Evolutionary conservation across 2,329 filamentous ascomycete species (phyloP), one percentile per base, ranked within the genome.

Genomic region (Epichloe bromicola): DNA sequence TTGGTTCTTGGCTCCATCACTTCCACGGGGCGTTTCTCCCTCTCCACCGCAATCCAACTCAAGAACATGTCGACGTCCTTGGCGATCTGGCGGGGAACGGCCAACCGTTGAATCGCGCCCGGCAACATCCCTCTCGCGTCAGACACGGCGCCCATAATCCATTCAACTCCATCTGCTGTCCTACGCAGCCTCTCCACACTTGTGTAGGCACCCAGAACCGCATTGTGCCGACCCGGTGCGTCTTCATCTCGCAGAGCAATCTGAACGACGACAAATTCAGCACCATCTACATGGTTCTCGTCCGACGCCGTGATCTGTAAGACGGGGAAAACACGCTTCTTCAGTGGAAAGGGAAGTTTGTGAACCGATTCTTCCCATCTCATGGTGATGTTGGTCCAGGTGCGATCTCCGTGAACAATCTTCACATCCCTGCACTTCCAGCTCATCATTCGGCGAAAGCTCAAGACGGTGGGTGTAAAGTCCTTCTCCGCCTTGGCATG

Each of bases 131-230:
- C 86, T 50, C 74, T 74, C 0, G 86, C 86, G 63, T 90, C 78
- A 53, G 81, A 85, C 11, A 82, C 77, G 10, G 86, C 90, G 8
- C 80, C 84, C 84, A 91, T 90, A 52, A 83, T 70, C 86, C 86
- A 93, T 64, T 85, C 81, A 45, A 86, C 55, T 17, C 69, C 67
- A n/a, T 58, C 61, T 4, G 59, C 62, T 5, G 74, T 54, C 59
- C 73, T 68, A 51, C 74, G 67, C 36, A 85, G 67, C 44, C 78
- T 68, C 68, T 89, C 85, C 1, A 88, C 71, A 55, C 79, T 83
- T 30, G 73, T 77, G 59, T 88, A 88, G 10, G 71, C 69, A 4
- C 77, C 85, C 33, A 75, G 64, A 7, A 82, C 74, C 3, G 78
- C 65, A 1, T 56, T 54, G 33, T 78, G 64, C 1, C 53, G 53